Evolutionary conservation across 2,329 filamentous ascomycete genomes (phyloP).

Genomic region (Claviceps spartinae): DNA sequence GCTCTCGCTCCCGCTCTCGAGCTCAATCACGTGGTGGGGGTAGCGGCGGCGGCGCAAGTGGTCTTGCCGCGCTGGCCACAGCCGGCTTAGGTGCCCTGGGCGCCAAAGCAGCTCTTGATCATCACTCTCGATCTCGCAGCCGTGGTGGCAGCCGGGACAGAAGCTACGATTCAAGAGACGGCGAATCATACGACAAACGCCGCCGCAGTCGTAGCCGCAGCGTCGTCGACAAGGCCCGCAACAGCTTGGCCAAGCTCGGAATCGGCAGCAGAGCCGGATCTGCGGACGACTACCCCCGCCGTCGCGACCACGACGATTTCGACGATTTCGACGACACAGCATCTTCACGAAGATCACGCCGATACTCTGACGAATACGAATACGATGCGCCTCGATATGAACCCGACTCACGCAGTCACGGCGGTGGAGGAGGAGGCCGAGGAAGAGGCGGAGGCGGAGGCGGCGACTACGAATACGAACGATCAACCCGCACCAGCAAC

Average conservation of each 20-base stretch:
- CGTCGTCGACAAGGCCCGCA: constrained; percentile 48
- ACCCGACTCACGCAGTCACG: constrained; percentile 14
- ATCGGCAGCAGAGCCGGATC: constrained; percentile 35
- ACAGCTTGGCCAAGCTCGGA: constrained; percentile 47
- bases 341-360: constrained; percentile 23
- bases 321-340: constrained; percentile 31
- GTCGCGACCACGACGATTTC: constrained; percentile 31
- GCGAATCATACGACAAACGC: constrained; percentile 30
- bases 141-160: constrained; percentile 36
- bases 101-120: constrained; percentile 44
- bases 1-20: constrained; percentile 56
- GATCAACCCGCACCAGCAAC: constrained; percentile 26
- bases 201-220: constrained; percentile 46
- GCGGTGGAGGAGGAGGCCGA: constrained; percentile 14
- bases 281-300: constrained; percentile 23
- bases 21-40: constrained; percentile 40
- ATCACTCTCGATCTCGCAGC: constrained; percentile 33
- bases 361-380: constrained; percentile 33
- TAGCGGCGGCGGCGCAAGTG: constrained; percentile 29
- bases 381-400: constrained; percentile 27
- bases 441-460: constrained; percentile 14
- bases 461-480: constrained; percentile 37
- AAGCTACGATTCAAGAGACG: constrained; percentile 27
- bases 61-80: constrained; percentile 49
- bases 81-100: constrained; percentile 47